These are phyloP conservation scores for Talaromyces sp. DNA, from an alignment of 2,329 filamentous ascomycete genomes.

Conservation along the genomic window DNA sequence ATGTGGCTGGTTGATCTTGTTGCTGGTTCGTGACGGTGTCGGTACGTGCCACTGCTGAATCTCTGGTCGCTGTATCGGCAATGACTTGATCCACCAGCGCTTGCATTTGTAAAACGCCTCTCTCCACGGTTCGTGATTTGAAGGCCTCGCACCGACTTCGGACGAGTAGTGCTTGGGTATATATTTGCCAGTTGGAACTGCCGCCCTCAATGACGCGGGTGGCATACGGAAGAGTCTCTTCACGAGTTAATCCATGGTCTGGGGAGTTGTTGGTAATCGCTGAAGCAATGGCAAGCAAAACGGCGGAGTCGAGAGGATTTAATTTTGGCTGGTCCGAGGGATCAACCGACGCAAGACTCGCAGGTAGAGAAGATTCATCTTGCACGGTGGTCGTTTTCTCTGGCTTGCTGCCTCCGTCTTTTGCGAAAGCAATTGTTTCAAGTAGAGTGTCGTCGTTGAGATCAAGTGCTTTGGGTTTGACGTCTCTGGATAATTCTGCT, in stretches of 20 bases:
- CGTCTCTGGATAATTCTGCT: constrained; percentile 23
- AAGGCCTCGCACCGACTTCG: constrained; percentile 87
- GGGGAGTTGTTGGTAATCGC: constrained; percentile 88
- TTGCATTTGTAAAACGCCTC: constrained; percentile 86
- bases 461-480: constrained; percentile 63
- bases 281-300: constrained; percentile 72
- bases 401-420: constrained; percentile 39
- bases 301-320: constrained; percentile 79
- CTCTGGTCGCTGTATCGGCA: constrained; percentile 63
- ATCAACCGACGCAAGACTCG: constrained; percentile 58
- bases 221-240: constrained; percentile 89
- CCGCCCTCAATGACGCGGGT: constrained; percentile 81
- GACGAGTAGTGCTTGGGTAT: constrained; percentile 87
- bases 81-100: constrained; percentile 93
- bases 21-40: constrained; percentile 29
- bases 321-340: constrained; percentile 79
- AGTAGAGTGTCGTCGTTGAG: constrained; percentile 91
- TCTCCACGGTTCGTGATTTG: constrained; percentile 78
- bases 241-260: constrained; percentile 77
- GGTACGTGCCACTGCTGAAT: constrained; percentile 19
- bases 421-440: constrained; percentile 76
- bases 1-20: constrained; percentile 60
- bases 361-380: constrained; percentile 52
- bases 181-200: constrained; percentile 95
- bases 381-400: constrained; percentile 32